Evolutionary conservation across 352 stramenopile species (phyloP).

Genomic region (Pythium rishiriense): DNA sequence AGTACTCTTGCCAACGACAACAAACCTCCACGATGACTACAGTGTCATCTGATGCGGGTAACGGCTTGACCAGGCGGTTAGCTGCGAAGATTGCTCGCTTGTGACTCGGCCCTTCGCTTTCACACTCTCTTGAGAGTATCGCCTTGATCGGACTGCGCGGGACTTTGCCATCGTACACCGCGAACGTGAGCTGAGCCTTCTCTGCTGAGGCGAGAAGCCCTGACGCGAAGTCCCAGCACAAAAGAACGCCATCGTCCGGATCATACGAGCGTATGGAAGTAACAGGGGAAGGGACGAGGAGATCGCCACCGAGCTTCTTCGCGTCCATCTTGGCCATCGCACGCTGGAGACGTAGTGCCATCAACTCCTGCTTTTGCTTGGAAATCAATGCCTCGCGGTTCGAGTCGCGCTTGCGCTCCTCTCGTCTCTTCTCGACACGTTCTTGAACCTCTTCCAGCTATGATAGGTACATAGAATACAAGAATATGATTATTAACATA

Average conservation of each 20-base stretch:
- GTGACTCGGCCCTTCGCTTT: constrained; percentile 27
- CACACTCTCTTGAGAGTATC: constrained; percentile 26
- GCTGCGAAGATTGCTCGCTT: constrained; percentile 27
- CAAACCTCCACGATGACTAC: constrained; percentile 32
- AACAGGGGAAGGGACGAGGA: neutral
- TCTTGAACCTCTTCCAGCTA: constrained; percentile 40
- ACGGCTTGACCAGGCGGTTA: constrained; percentile 21
- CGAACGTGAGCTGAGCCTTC: constrained; percentile 32
- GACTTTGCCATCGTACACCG: constrained; percentile 32
- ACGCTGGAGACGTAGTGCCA: constrained; percentile 32
- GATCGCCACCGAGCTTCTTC: neutral
- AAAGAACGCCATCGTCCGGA: constrained; percentile 20
- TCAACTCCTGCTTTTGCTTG: constrained; percentile 38
- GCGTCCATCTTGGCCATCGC: constrained; percentile 26
- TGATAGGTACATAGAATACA: neutral
- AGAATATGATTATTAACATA: neutral
- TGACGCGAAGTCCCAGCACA: constrained; percentile 37
- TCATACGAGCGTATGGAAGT: constrained; percentile 18
- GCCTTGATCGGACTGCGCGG: constrained; percentile 30
- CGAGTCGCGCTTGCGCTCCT: constrained; percentile 26
- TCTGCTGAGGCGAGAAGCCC: constrained; percentile 8
- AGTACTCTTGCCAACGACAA: neutral
- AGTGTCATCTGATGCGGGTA: constrained; percentile 13
- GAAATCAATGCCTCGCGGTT: constrained; percentile 29
- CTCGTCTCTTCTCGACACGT: constrained; percentile 28